Conservation (phyloP, 2,329 filamentous ascomycete genomes). For the Metarhizium robertsii region DNA sequence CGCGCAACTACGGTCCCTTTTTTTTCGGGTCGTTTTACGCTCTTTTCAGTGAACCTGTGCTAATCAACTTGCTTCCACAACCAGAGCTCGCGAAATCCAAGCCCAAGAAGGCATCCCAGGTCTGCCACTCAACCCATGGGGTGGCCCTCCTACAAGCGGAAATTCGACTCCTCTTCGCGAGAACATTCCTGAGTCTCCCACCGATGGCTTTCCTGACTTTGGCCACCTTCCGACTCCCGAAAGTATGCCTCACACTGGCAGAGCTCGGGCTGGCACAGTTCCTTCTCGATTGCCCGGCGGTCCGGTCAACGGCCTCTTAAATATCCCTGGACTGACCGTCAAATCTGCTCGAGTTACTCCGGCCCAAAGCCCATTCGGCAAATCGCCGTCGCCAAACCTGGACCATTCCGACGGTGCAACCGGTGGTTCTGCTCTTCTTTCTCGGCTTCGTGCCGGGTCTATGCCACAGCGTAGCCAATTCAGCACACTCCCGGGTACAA, state of each 20-base stretch:
- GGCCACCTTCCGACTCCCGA: conserved; percentile 60
- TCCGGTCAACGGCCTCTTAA: conserved; percentile 49
- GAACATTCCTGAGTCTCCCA: conserved; percentile 94
- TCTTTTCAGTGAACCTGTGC: not conserved
- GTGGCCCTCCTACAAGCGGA: conserved; percentile 90
- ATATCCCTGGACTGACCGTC: conserved; percentile 49
- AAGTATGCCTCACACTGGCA: conserved; percentile 58
- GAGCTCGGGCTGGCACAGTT: conserved; percentile 88
- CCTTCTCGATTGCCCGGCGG: conserved; percentile 85
- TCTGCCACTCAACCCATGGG: conserved; percentile 68
- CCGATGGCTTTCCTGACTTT: conserved; percentile 91
- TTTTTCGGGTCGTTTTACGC: not conserved
- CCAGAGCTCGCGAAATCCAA: conserved; percentile 88
- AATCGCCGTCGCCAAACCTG: conserved; percentile 52
- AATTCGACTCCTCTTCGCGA: conserved; percentile 94
- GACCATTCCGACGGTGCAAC: conserved; percentile 36
- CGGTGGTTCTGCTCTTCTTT: conserved; percentile 65
- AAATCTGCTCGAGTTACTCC: conserved; percentile 81
- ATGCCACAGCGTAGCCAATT: conserved; percentile 83
- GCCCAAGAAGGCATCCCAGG: conserved; percentile 80
- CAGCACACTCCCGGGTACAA: conserved; percentile 42
- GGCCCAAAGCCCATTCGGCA: conserved; percentile 72
- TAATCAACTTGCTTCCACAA: not conserved
- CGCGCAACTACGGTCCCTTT: not conserved
- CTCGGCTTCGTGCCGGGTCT: conserved; percentile 80